Conservation (phyloP, 2,329 filamentous ascomycete species). For the Reticulascus tulasneorum region DNA sequence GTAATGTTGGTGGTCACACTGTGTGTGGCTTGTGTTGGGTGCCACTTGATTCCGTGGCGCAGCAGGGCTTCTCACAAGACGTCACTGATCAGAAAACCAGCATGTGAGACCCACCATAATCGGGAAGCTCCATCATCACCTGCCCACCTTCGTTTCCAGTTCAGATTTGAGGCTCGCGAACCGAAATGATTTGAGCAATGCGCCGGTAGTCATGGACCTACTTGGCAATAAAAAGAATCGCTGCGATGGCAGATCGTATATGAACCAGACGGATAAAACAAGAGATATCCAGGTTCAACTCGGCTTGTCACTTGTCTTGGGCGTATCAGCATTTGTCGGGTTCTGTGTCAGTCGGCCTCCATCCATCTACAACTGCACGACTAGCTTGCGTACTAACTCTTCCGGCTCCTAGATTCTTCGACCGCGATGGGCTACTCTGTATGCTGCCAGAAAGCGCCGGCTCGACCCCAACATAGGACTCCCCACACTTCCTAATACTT, state of each 20-base stretch:
- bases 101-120: too few relatives aligned
- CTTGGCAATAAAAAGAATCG: not conserved
- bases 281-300: constrained; percentile 61
- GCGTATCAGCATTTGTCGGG: constrained; percentile 64
- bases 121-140: too few relatives aligned
- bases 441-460: constrained; percentile 81
- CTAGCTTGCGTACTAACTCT: not conserved
- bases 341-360: constrained; percentile 61
- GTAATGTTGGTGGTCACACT: too few relatives aligned
- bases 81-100: too few relatives aligned
- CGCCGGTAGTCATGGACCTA: too few relatives aligned
- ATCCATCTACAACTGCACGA: not conserved
- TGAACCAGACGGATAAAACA: constrained; percentile 36
- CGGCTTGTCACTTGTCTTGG: constrained; percentile 66
- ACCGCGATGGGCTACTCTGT: constrained; percentile 86
- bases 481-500: constrained; percentile 74
- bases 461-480: constrained; percentile 56
- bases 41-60: too few relatives aligned
- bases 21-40: too few relatives aligned
- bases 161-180: too few relatives aligned
- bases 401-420: constrained; percentile 67
- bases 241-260: constrained; percentile 2
- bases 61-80: too few relatives aligned
- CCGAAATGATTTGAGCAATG: not conserved
- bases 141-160: not conserved